Evolutionary conservation across 495 filamentous ascomycete genomes (phyloP).

Genomic region (Jackrogersella multiformis): DNA sequence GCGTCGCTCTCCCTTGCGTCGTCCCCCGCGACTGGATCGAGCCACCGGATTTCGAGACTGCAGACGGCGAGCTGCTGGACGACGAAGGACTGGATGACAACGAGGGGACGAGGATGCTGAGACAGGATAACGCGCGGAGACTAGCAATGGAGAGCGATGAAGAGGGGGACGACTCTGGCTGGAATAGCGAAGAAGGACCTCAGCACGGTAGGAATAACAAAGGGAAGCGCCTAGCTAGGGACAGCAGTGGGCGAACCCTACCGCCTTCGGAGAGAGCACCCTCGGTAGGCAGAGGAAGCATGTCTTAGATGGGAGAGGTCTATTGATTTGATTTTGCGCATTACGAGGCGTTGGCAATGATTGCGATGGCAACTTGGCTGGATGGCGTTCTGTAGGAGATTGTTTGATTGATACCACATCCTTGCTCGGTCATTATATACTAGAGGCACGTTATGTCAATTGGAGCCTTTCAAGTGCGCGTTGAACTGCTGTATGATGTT

Average conservation of each 20-base stretch:
- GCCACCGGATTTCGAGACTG: slow-evolving; percentile 75
- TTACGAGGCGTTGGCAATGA: slow-evolving; percentile 38
- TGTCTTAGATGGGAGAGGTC: slow-evolving; percentile 37
- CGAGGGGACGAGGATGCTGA: slow-evolving; percentile 65
- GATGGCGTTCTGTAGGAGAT: slow-evolving; percentile 31
- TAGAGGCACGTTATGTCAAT: not conserved
- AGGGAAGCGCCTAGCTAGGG: slow-evolving; percentile 46
- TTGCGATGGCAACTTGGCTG: slow-evolving; percentile 23
- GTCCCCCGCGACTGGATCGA: slow-evolving; percentile 83
- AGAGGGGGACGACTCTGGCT: slow-evolving; percentile 30
- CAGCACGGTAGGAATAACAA: slow-evolving; percentile 43
- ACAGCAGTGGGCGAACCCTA: slow-evolving; percentile 51
- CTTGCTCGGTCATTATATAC: slow-evolving; percentile 5
- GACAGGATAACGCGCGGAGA: slow-evolving; percentile 39
- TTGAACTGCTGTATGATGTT: slow-evolving; percentile 19
- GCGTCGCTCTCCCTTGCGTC: slow-evolving; percentile 77
- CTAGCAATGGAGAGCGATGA: slow-evolving; percentile 32
- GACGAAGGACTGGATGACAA: slow-evolving; percentile 55
- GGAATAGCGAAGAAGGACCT: slow-evolving; percentile 46
- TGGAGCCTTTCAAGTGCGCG: slow-evolving; percentile 3
- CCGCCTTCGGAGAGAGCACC: slow-evolving; percentile 57
- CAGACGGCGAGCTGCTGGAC: slow-evolving; percentile 72
- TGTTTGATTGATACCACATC: slow-evolving; percentile 40
- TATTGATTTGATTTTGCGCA: slow-evolving; percentile 35
- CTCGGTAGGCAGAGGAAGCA: slow-evolving; percentile 37